Conservation (phyloP, 768 basidiomycete genomes). For the Pisolithus microcarpus region DNA sequence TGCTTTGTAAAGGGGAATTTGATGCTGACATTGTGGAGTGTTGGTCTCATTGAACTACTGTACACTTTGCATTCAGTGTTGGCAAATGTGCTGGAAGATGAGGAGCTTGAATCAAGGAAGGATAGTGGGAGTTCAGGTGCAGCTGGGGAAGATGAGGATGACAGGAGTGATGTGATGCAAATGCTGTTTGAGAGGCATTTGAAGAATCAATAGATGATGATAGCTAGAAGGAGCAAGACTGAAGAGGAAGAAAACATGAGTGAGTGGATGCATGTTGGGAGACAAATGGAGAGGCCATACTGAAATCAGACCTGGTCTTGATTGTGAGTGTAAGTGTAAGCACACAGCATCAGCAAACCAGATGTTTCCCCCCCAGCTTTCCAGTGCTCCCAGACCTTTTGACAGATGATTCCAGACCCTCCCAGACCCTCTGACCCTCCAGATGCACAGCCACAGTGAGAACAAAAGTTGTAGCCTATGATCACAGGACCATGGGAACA, state of each 20-base stretch:
- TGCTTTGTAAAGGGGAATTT: neutral
- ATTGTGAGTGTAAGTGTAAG: constrained; percentile 74
- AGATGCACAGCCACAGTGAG: no score
- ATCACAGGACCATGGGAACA: no score
- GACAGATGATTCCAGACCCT: no score
- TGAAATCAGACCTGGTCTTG: constrained; percentile 61
- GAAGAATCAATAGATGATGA: constrained; percentile 78
- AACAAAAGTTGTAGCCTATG: no score
- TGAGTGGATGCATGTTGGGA: neutral
- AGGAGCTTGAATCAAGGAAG: no score
- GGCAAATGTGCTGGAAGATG: neutral
- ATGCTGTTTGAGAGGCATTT: constrained; percentile 80
- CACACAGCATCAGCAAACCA: no score
- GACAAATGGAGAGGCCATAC: constrained; percentile 32
- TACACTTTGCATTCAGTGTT: neutral
- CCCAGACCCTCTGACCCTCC: no score
- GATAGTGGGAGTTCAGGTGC: no score
- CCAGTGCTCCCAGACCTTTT: no score
- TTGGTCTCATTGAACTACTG: neutral
- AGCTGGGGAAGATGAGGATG: constrained; percentile 10
- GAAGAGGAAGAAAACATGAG: neutral
- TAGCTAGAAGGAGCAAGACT: constrained; percentile 70
- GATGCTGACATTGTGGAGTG: neutral
- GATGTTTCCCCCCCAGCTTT: no score
- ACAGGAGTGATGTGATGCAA: constrained; percentile 62